Evolutionary conservation across 352 stramenopile genomes (phyloP).

Genomic region (Globisporangium yorkense): DNA sequence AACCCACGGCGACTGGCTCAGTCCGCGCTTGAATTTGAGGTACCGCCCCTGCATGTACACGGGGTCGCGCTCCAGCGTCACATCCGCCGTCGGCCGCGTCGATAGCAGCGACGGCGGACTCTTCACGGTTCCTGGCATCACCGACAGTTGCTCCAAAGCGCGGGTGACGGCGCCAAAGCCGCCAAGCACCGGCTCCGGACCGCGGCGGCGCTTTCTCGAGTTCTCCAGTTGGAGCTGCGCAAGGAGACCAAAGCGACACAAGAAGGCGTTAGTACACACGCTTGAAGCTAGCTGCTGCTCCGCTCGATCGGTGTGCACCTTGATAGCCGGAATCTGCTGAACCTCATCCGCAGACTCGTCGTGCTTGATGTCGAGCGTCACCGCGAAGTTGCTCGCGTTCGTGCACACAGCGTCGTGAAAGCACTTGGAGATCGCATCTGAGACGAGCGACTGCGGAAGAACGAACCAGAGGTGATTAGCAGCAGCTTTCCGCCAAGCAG

Average conservation of each 20-base stretch:
- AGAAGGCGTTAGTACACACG: background rate
- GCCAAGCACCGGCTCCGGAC: constrained; percentile 54
- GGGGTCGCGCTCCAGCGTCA: constrained; percentile 66
- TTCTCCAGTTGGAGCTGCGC: constrained; percentile 56
- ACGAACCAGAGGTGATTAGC: background rate
- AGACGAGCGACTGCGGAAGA: constrained; percentile 33
- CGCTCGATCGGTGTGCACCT: constrained; percentile 20
- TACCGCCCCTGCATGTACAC: constrained; percentile 89
- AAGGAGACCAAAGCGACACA: background rate
- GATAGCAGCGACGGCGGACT: constrained; percentile 43
- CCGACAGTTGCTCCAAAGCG: constrained; percentile 38
- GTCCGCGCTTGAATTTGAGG: constrained; percentile 84
- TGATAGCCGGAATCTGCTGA: constrained; percentile 70
- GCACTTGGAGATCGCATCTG: constrained; percentile 31
- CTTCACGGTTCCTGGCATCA: constrained; percentile 43
- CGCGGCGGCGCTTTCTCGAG: constrained; percentile 59
- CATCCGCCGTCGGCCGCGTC: constrained; percentile 25
- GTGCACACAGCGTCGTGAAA: constrained; percentile 47
- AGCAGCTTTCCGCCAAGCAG: background rate
- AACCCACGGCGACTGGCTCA: constrained; percentile 91
- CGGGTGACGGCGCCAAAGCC: constrained; percentile 76
- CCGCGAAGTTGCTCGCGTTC: constrained; percentile 54
- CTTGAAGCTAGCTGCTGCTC: background rate
- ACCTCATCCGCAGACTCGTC: constrained; percentile 65
- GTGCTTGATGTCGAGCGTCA: constrained; percentile 67